phyloP scores from a whole-genome alignment of 169 alveolate genomes.

The Babesia ovis region DNA sequence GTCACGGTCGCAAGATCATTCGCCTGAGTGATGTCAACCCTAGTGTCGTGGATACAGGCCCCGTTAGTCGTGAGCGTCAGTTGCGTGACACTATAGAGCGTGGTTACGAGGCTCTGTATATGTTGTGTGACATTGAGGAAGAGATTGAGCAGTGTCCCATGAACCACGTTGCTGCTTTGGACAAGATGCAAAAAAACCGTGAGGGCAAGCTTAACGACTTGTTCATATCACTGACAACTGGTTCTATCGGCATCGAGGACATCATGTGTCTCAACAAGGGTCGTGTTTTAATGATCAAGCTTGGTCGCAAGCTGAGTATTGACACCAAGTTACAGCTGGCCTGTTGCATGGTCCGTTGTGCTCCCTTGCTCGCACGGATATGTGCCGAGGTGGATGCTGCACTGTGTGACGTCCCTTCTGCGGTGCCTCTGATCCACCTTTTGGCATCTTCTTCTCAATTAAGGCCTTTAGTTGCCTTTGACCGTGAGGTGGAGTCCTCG shows the following conservation, averaged over 20 bases:
- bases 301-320: slow-evolving; percentile 63
- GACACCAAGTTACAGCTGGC: slow-evolving; percentile 59
- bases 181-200: slow-evolving; percentile 67
- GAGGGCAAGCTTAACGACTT: slow-evolving; percentile 54
- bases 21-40: slow-evolving; percentile 28
- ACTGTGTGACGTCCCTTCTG: slow-evolving; percentile 13
- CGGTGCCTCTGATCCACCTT: slow-evolving; percentile 15
- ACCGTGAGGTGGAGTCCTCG: not conserved
- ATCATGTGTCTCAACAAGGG: slow-evolving; percentile 59
- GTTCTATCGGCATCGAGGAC: slow-evolving; percentile 20
- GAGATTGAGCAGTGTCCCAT: slow-evolving; percentile 69
- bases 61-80: slow-evolving; percentile 28
- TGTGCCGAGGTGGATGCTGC: slow-evolving; percentile 42
- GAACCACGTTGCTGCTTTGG: slow-evolving; percentile 71
- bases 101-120: slow-evolving; percentile 63
- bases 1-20: slow-evolving; percentile 64
- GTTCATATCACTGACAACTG: slow-evolving; percentile 45
- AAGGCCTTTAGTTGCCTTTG: slow-evolving; percentile 63
- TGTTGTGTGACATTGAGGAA: slow-evolving; percentile 60
- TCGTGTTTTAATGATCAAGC: slow-evolving; percentile 38
- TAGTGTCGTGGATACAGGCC: not conserved
- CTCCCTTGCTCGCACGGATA: slow-evolving; percentile 14
- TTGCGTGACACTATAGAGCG: slow-evolving; percentile 46
- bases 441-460: slow-evolving; percentile 22
- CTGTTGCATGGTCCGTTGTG: slow-evolving; percentile 29